These are phyloP conservation scores for Cladosporium sp. DNA, from an alignment of 2,329 filamentous ascomycete species.

Conservation along the genomic window DNA sequence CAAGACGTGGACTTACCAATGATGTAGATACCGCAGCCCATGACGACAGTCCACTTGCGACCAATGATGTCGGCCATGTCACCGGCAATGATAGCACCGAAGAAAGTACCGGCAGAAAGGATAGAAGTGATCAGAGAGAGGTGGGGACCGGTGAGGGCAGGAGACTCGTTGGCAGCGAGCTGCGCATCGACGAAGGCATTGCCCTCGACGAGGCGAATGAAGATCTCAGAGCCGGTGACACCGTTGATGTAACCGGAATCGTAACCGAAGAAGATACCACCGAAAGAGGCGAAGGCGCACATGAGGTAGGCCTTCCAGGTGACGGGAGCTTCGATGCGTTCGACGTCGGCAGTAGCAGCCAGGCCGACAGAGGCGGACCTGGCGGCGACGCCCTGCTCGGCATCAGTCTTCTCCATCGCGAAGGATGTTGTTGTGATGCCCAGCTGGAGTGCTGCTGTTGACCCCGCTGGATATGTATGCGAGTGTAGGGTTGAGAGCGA, in stretches of 20 bases:
- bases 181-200: conserved; percentile 17
- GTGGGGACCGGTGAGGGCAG: conserved; percentile 27
- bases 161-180: conserved; percentile 13
- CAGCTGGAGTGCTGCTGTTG: not conserved
- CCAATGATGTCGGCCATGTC: conserved; percentile 72
- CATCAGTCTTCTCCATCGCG: conserved; percentile 4
- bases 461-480: not conserved
- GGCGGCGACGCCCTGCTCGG: conserved; percentile 6
- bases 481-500: not conserved
- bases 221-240: conserved; percentile 41
- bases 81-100: conserved; percentile 72
- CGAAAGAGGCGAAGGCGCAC: conserved; percentile 47
- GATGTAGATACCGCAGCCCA: conserved; percentile 66
- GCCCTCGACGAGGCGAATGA: conserved; percentile 51
- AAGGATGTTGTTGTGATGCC: not conserved
- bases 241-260: conserved; percentile 70
- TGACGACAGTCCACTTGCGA: conserved; percentile 67
- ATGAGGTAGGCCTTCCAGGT: conserved; percentile 35
- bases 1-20: conserved; percentile 32
- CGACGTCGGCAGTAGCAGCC: conserved; percentile 46
- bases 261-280: conserved; percentile 70
- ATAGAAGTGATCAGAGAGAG: conserved; percentile 69
- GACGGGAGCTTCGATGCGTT: conserved; percentile 50
- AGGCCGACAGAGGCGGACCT: conserved; percentile 21
- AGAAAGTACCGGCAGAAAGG: conserved; percentile 67